Base-by-base conservation (phyloP, 176 grass and related monocot genomes). In the Aechmea fasciata region DNA sequence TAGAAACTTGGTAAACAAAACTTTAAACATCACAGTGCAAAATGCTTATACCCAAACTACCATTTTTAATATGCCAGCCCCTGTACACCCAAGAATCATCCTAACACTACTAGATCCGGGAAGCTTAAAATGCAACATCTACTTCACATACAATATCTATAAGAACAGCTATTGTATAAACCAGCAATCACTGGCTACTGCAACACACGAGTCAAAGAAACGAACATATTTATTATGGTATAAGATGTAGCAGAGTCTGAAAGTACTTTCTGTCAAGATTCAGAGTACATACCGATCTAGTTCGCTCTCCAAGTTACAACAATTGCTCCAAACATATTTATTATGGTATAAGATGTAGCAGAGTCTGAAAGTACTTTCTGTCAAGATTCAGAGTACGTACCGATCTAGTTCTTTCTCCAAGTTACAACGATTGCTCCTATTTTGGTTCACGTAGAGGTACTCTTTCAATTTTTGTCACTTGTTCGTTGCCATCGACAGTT, bases 401-500 rank as follows among this genome's bases (percentile, higher is more conserved):
- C 3, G 8, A 59, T 59, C 14, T 59, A 17, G 55, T 9, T 18
- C n/a, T 41, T 50, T 63, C 57, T 65, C 41, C 11, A 48, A 47
- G 18, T 51, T 75, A 71, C 33, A 64, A 52, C 24, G 52, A 52
- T 67, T 11, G 70, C 11, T 24, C 13, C 23, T 83, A 80, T 28
- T 67, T 25, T 25, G 77, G 89, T 63, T 97, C 67, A 28, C 73
- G 66, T 11, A 97, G 66, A 67, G 93, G 87, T 20, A 77, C 55
- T 71, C 94, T 85, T 73, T 90, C 49, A 10, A 84, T 51, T 51
- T 77, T 71, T 7, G 65, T 67, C 10, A 81, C 51, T 6, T 80
- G 78, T 57, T 99, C 82, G 10, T 75, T 72, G 47, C 89, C 84
- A 63, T 99, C 89, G 3, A 90, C 79, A 0, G 94, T 88, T 66